Conservation (phyloP, 306 rosid species). For the Senna tora region DNA sequence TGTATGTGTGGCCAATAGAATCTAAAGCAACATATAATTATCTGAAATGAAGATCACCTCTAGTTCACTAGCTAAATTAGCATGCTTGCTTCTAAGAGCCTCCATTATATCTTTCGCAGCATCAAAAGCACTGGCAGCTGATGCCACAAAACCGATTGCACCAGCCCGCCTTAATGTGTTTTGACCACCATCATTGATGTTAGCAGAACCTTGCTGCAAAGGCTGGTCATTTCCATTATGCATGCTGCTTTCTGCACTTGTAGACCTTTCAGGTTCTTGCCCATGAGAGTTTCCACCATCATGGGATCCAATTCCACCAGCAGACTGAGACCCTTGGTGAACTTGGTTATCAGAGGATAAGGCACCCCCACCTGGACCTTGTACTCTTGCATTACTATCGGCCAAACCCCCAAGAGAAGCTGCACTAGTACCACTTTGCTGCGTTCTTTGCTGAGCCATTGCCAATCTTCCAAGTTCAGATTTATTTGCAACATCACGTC, state of each 20-base stretch:
- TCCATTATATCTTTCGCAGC: conserved; percentile 99
- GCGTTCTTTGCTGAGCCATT: conserved; percentile 94
- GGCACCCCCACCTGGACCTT: conserved; percentile 69
- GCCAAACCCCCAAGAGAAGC: conserved; percentile 82
- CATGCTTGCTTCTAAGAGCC: conserved; percentile 97
- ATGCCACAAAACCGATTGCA: conserved; percentile 86
- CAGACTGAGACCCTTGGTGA: conserved; percentile 78
- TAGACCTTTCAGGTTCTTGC: conserved; percentile 91
- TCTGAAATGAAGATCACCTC: conserved; percentile 62
- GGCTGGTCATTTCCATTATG: conserved; percentile 85
- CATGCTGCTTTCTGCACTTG: conserved; percentile 72
- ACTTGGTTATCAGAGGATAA: conserved; percentile 71
- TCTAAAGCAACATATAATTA: conserved; percentile 33
- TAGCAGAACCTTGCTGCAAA: conserved; percentile 82
- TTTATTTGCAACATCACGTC: conserved; percentile 97
- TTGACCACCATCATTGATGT: conserved; percentile 78
- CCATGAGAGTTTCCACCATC: conserved; percentile 90
- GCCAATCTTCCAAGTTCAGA: conserved; percentile 88
- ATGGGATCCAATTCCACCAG: conserved; percentile 83
- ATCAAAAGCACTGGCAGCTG: conserved; percentile 98
- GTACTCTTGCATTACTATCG: conserved; percentile 80
- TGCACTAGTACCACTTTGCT: conserved; percentile 66
- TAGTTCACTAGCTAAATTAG: conserved; percentile 96
- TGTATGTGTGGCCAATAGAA: background rate
- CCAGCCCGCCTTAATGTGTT: conserved; percentile 84